Base-by-base conservation (phyloP, 495 filamentous ascomycete genomes). In the Geoglossum glabrum region DNA sequence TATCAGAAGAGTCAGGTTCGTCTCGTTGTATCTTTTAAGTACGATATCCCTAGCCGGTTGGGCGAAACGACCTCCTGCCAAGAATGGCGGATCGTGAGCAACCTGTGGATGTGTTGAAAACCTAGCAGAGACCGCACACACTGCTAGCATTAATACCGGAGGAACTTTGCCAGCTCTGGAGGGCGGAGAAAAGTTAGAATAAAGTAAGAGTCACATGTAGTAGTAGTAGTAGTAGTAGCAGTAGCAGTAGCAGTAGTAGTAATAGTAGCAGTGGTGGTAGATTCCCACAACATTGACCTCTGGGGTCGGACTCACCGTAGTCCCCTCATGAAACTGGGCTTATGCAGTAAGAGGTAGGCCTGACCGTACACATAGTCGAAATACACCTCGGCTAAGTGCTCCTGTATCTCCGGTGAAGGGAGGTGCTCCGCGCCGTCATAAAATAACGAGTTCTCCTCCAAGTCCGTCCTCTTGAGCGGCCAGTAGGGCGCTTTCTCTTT, bases 281-380 rank as follows among this genome's bases (percentile, higher is more conserved):
- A n/a, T n/a, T n/a, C n/a, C n/a, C 31, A 17, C 8, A 25, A 25
- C 15, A 26, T 26, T 26, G 46, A 50, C 7, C 6, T 25, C 46
- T 23, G 6, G 17, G 50, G 21, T 40, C 7, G 36, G 26, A 70
- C 74, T 36, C 71, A 83, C 81, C 75, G 76, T 59, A 93, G 72
- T 61, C 85, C 84, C 57, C 90, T 77, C 82, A 96, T 94, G 67
- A 87, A 98, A 63, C 89, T 96, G 21, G 90, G 90, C 65, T 95
- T 96, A 67, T 98, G 92, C 31, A 98, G 78, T n/a, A 98, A 71
- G 59, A 89, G 85, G 66, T 96, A 98, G 5, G 87, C 83, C 66
- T 98, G 92, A 23, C 92, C 92, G 66, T 98, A 98, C 3, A 98
- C 74, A 63, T 84, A 93, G 64, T 96, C 90, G 64, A 98, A 98